A percentile compares a stretch with the other conserved stretches of the same genome.
These are phyloP conservation scores for Phyllosticta citrichinensis DNA, from an alignment of 2,329 filamentous ascomycete genomes.

Conservation along the genomic window DNA sequence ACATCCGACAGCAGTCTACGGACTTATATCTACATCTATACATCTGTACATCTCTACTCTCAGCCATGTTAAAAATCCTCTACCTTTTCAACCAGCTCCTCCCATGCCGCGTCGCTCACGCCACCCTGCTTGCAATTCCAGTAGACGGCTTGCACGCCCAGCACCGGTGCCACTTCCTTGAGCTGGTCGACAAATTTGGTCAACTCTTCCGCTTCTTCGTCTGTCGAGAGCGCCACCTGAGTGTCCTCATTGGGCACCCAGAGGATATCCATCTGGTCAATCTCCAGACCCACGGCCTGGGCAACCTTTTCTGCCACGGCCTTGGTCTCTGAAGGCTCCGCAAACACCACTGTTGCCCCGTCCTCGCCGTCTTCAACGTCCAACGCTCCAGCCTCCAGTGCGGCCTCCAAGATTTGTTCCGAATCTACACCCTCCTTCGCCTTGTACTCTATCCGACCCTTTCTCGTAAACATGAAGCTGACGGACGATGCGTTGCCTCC, in stretches of 20 bases:
- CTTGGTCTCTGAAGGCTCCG: slow-evolving; percentile 55
- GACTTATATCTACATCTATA: not conserved
- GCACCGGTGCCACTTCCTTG: slow-evolving; percentile 50
- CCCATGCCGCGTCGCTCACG: slow-evolving; percentile 29
- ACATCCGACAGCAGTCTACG: slow-evolving; percentile 18
- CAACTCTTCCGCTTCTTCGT: slow-evolving; percentile 47
- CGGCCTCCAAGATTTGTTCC: slow-evolving; percentile 67
- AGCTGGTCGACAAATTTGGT: slow-evolving; percentile 49
- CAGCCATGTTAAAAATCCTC: slow-evolving; percentile 1
- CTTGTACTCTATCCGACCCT: slow-evolving; percentile 64
- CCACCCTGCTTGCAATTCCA: slow-evolving; percentile 48
- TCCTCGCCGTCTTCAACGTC: slow-evolving; percentile 60
- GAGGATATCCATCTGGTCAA: slow-evolving; percentile 69
- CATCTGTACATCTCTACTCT: slow-evolving; percentile 6
- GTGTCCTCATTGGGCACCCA: slow-evolving; percentile 80
- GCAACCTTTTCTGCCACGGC: slow-evolving; percentile 55
- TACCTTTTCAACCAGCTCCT: slow-evolving; percentile 28
- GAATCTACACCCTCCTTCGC: slow-evolving; percentile 40
- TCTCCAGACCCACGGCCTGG: slow-evolving; percentile 52
- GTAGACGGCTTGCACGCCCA: slow-evolving; percentile 70
- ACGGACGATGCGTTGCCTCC: slow-evolving; percentile 64
- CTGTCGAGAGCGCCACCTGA: slow-evolving; percentile 51
- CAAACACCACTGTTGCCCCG: slow-evolving; percentile 62
- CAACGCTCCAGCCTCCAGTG: slow-evolving; percentile 74
- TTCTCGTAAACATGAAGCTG: slow-evolving; percentile 74